Base-by-base conservation (phyloP, 371 early-diverging fungal species). In the Mortierella sp. region DNA sequence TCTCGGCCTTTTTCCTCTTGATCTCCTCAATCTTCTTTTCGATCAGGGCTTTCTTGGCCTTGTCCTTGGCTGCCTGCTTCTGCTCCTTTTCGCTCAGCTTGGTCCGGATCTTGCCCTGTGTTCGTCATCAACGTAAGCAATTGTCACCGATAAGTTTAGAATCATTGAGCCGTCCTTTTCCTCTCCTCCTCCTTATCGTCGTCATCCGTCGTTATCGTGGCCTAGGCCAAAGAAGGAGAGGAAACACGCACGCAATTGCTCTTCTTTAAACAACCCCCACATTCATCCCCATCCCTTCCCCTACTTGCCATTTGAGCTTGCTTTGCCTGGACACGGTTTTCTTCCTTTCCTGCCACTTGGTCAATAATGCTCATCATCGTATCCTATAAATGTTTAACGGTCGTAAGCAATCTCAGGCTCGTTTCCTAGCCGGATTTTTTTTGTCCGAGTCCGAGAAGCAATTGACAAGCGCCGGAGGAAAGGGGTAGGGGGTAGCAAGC, bases 281-380 rank as follows among this genome's bases (percentile, higher is more conserved):
- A n/a, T n/a, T n/a, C n/a, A n/a, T n/a, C n/a, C n/a, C n/a, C n/a
- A n/a, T n/a, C n/a, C n/a, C n/a, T n/a, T n/a, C n/a, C n/a, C n/a
- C n/a, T n/a, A 24, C n/a, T 53, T 68, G 55, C 74, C 74, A 74
- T 74, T 12, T 74, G 49, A 1, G 61, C 48, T 18, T 74, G 41
- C 46, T 74, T 74, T 19, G 49, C 51, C 47, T 63, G 60, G 14
- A 60, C 48, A 24, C 74, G 74, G n/a, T 49, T 54, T 31, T 74
- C 74, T 26, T 74, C 74, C 34, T 64, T 74, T 56, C 69, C 74
- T 49, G 74, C 74, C 10, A 74, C 69, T 26, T 63, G 74, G 21
- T 68, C 69, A 31, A 74, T 68, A 30, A 74, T 74, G 55, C 64
- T 74, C 26, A 74, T 27, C 74, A 74, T 74, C 3, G 69, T 69